Evolutionary conservation across 169 alveolate genomes (phyloP).

Genomic region (Prorocentrum cordatum): DNA sequence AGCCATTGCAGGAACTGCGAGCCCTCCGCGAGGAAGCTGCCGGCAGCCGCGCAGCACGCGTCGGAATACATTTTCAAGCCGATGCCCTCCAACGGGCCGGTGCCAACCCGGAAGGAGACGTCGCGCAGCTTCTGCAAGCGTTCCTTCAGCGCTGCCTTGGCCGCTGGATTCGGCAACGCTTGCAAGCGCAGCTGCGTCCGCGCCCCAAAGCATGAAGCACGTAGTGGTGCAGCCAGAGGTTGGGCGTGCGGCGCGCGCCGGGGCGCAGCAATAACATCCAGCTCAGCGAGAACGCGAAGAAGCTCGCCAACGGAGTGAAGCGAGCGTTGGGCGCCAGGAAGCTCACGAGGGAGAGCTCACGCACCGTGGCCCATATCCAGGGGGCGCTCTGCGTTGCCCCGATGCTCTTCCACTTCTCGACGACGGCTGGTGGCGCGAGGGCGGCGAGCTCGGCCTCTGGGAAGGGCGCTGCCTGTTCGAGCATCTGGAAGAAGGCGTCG

Average conservation of each 20-base stretch:
- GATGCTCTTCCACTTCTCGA: background rate
- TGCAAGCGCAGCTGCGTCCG: background rate
- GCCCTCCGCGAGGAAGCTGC: background rate
- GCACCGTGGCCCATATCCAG: constrained; percentile 26
- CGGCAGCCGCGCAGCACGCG: background rate
- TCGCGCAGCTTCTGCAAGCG: background rate
- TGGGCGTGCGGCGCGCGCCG: constrained; percentile 4
- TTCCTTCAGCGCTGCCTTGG: background rate
- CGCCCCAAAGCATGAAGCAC: background rate
- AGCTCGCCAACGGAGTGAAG: background rate
- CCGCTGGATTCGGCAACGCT: background rate
- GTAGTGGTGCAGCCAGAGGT: background rate
- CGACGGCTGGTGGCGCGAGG: background rate
- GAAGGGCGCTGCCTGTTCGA: background rate
- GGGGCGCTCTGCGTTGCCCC: constrained; percentile 1
- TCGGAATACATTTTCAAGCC: background rate
- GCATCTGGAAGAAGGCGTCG: background rate
- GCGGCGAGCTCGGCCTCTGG: background rate
- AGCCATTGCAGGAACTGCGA: constrained; percentile 23
- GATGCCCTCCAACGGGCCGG: constrained; percentile 16
- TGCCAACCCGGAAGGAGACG: background rate
- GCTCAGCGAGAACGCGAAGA: background rate
- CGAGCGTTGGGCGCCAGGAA: constrained; percentile 1
- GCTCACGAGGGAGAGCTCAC: constrained; percentile 9
- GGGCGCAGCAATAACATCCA: constrained; percentile 12